These are phyloP conservation scores for Groenewaldozyma sp. DNA, from an alignment of 1,139 yeast genomes.

Conservation along the genomic window DNA sequence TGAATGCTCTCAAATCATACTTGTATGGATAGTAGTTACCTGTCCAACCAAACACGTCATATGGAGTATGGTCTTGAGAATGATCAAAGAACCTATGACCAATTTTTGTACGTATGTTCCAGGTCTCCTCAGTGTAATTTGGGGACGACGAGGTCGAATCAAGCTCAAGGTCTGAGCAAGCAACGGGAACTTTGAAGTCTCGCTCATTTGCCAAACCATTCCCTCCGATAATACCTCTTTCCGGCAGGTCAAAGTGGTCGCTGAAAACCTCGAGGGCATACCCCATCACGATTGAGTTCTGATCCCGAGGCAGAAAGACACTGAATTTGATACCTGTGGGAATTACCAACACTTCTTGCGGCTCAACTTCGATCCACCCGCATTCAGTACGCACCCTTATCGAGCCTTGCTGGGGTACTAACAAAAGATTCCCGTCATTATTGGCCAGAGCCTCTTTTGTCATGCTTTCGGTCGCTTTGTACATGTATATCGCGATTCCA, in stretches of 20 bases:
- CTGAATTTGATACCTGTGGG: slow-evolving; percentile 25
- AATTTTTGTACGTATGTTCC: slow-evolving; percentile 18
- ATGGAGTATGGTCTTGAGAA: slow-evolving; percentile 23
- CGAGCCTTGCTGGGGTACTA: slow-evolving; percentile 25
- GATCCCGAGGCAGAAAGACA: slow-evolving; percentile 14
- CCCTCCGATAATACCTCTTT: slow-evolving; percentile 27
- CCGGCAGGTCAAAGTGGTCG: slow-evolving; percentile 26
- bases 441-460: slow-evolving; percentile 21
- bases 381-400: slow-evolving; percentile 25
- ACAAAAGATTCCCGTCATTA: slow-evolving; percentile 22
- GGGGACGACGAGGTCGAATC: slow-evolving; percentile 6
- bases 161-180: slow-evolving; percentile 15
- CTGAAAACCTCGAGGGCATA: slow-evolving; percentile 24
- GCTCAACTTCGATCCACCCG: slow-evolving; percentile 23
- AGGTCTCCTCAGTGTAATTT: slow-evolving; percentile 4
- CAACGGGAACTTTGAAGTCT: slow-evolving; percentile 24
- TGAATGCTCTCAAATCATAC: slow-evolving; percentile 24
- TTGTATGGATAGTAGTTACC: slow-evolving; percentile 27
- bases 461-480: slow-evolving; percentile 22
- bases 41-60: slow-evolving; percentile 27
- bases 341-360: slow-evolving; percentile 25
- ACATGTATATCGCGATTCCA: slow-evolving; percentile 6
- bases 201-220: slow-evolving; percentile 27
- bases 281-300: slow-evolving; percentile 11
- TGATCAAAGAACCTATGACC: slow-evolving; percentile 20